These are phyloP conservation scores for Kwoniella dejecticola DNA, from an alignment of 768 basidiomycete species.

Conservation along the genomic window DNA sequence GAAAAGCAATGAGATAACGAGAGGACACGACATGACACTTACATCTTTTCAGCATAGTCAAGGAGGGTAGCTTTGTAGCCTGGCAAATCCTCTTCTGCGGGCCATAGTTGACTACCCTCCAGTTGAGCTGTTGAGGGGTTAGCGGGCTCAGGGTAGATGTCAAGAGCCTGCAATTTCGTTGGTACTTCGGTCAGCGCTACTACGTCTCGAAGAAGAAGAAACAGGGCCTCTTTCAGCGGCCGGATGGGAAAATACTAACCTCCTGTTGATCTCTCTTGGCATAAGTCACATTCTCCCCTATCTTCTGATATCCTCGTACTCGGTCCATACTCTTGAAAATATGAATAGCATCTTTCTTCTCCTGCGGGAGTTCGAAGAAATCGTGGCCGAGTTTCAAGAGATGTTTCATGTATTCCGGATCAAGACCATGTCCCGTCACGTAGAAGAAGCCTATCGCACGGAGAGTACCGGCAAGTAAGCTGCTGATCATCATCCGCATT, in stretches of 20 bases:
- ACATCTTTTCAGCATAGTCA: slow-evolving; percentile 37
- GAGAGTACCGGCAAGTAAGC: neutral
- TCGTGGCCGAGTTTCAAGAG: slow-evolving; percentile 31
- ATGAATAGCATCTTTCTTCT: slow-evolving; percentile 29
- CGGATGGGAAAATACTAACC: slow-evolving; percentile 5
- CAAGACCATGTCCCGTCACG: slow-evolving; percentile 35
- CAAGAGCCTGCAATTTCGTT: slow-evolving; percentile 25
- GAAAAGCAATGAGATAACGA: no score
- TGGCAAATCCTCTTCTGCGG: slow-evolving; percentile 25
- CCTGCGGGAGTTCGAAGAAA: slow-evolving; percentile 34
- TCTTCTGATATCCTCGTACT: slow-evolving; percentile 34
- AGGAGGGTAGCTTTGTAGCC: slow-evolving; percentile 25
- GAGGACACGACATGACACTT: no score
- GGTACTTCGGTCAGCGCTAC: no score
- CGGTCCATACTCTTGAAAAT: slow-evolving; percentile 34
- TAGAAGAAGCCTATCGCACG: slow-evolving; percentile 34
- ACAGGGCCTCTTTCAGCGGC: no score
- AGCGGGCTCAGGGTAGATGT: slow-evolving; percentile 38
- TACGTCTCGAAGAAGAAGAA: no score
- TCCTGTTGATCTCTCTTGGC: slow-evolving; percentile 39
- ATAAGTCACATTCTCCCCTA: slow-evolving; percentile 41
- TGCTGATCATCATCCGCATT: no score
- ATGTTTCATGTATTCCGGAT: slow-evolving; percentile 20
- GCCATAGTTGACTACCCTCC: slow-evolving; percentile 32
- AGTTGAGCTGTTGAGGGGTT: slow-evolving; percentile 23